A percentile compares a stretch with the other conserved stretches of the same genome.
Evolutionary conservation across 2,329 filamentous ascomycete species (phyloP).

Genomic region (Botrytis medusae): DNA sequence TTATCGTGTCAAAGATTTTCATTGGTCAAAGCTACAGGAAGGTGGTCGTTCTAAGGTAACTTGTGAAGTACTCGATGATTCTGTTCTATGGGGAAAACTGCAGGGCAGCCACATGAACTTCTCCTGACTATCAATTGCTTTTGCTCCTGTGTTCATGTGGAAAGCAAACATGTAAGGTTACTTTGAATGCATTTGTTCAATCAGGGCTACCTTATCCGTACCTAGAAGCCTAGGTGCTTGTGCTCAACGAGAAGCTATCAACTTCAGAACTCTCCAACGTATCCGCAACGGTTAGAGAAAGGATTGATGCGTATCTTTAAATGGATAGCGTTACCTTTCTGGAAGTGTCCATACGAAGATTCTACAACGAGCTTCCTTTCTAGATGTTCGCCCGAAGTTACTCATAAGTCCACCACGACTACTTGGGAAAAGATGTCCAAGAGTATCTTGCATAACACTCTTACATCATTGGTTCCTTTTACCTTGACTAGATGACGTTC

Average conservation of each 20-base stretch:
- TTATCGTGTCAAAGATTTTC: not conserved
- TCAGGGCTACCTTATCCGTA: not conserved
- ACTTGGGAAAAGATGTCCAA: not conserved
- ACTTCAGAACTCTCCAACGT: not conserved
- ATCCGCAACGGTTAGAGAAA: not conserved
- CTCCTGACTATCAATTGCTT: not conserved
- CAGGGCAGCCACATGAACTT: not conserved
- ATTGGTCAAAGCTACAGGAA: not conserved
- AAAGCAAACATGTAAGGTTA: not conserved
- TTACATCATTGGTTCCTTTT: not conserved
- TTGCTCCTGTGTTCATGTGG: not conserved
- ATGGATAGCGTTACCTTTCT: not conserved
- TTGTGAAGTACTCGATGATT: not conserved
- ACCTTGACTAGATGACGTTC: not conserved
- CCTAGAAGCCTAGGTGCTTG: not conserved
- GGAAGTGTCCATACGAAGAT: not conserved
- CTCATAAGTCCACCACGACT: not conserved
- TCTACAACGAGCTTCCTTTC: not conserved
- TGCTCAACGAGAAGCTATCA: not conserved
- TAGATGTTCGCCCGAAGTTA: not conserved
- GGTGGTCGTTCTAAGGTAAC: not conserved
- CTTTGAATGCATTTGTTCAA: not conserved
- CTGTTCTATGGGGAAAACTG: not conserved
- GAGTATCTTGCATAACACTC: not conserved
- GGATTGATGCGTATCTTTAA: not conserved